Evolutionary conservation across 208 protist genomes (phyloP).

Genomic region (Borovskyia barvae): DNA sequence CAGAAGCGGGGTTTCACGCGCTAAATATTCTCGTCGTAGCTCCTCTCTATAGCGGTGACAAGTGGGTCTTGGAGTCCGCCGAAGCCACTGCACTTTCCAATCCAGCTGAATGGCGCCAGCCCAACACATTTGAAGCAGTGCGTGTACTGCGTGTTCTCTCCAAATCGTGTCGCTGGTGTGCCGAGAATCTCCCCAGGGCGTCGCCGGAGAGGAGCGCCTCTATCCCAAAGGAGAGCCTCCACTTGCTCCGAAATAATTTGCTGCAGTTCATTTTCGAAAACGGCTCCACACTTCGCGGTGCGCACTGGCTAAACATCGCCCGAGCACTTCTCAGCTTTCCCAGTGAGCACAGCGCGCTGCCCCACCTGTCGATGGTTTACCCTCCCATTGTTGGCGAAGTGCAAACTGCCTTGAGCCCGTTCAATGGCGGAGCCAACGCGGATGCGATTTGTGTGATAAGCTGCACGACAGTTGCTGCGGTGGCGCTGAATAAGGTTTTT

Average conservation of each 20-base stretch:
- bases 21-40: constrained; percentile 61
- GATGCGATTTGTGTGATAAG: neutral
- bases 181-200: constrained; percentile 37
- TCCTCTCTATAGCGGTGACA: constrained; percentile 78
- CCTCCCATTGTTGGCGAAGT: constrained; percentile 20
- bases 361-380: constrained; percentile 1
- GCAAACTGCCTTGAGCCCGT: neutral
- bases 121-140: constrained; percentile 78
- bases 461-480: constrained; percentile 16
- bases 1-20: constrained; percentile 45
- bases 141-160: constrained; percentile 75
- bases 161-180: constrained; percentile 53
- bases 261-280: constrained; percentile 70
- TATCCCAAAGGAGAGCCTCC: constrained; percentile 55
- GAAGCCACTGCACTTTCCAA: neutral
- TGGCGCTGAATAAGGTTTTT: constrained; percentile 24
- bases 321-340: constrained; percentile 82
- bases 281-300: constrained; percentile 60
- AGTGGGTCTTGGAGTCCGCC: constrained; percentile 32
- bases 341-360: constrained; percentile 25
- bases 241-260: constrained; percentile 56
- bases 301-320: constrained; percentile 79
- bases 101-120: constrained; percentile 3
- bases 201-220: neutral
- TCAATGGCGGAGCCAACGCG: neutral